phyloP scores from a whole-genome alignment of 352 stramenopile genomes.

The Paralagenidium karlingii region DNA sequence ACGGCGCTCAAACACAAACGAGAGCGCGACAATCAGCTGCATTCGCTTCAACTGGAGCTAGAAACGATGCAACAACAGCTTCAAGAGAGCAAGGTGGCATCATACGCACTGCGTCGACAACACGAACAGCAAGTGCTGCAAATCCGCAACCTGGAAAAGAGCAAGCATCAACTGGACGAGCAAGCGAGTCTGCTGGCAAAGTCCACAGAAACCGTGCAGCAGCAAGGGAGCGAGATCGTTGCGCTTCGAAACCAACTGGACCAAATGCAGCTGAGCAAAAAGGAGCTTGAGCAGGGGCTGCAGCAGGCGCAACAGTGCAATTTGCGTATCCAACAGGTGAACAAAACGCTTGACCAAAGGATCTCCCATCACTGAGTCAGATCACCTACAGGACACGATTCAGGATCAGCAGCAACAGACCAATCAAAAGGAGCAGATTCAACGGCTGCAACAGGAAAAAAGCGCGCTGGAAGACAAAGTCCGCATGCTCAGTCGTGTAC shows the following conservation, averaged over 20 bases:
- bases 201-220: too few species aligned
- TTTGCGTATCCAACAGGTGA: constrained; percentile 9
- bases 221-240: too few species aligned
- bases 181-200: too few species aligned
- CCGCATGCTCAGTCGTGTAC: constrained; percentile 2
- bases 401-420: not conserved
- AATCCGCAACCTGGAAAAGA: constrained; percentile 1
- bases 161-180: too few species aligned
- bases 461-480: constrained; percentile 27
- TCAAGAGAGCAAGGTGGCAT: constrained; percentile 8
- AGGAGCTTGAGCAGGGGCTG: constrained; percentile 20
- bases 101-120: not conserved
- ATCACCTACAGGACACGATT: not conserved
- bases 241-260: too few species aligned
- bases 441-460: constrained; percentile 19
- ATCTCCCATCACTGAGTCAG: constrained; percentile 2
- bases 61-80: constrained; percentile 12
- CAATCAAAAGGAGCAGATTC: constrained; percentile 2
- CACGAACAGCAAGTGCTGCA: not conserved
- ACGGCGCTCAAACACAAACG: constrained; percentile 17
- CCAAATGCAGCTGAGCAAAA: too few species aligned
- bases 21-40: constrained; percentile 34
- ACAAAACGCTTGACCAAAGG: not conserved
- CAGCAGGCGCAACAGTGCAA: constrained; percentile 9
- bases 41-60: too few species aligned